Evolutionary conservation across 2,329 filamentous ascomycete genomes (phyloP).

Genomic region (Fusarium citri): DNA sequence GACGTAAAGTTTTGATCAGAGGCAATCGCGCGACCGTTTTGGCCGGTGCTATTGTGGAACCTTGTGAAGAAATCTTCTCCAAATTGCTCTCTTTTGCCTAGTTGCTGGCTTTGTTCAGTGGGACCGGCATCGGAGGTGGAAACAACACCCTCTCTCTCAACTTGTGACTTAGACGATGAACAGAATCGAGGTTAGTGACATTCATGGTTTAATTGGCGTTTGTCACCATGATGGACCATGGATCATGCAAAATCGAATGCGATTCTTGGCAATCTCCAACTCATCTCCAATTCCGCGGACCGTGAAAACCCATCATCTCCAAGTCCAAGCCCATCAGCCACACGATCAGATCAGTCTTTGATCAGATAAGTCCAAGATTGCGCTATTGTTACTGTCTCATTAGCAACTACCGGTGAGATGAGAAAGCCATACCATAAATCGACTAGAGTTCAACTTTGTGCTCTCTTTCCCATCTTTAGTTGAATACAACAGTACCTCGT

Average conservation of each 20-base stretch:
- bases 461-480: not conserved
- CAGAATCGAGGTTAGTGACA: conserved; percentile 14
- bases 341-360: not conserved
- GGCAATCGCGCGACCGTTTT: conserved; percentile 24
- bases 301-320: not conserved
- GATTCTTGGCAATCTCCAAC: conserved; percentile 11
- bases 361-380: conserved; percentile 19
- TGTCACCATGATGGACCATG: conserved; percentile 13
- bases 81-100: conserved; percentile 10
- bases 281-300: conserved; percentile 5
- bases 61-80: conserved; percentile 10
- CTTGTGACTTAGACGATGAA: conserved; percentile 15
- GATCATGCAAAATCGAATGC: conserved; percentile 11
- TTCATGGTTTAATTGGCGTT: conserved; percentile 2
- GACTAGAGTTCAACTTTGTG: conserved; percentile 1
- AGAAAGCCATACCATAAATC: not conserved
- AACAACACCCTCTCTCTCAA: conserved; percentile 11
- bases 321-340: conserved; percentile 2
- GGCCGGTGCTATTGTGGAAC: conserved; percentile 28
- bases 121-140: conserved; percentile 30
- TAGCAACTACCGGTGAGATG: not conserved
- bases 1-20: conserved; percentile 27
- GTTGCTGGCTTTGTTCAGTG: conserved; percentile 37
- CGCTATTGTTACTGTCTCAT: conserved; percentile 4
- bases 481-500: conserved; percentile 15